Evolutionary conservation across 2,329 filamentous ascomycete genomes (phyloP).

Genomic region (Aspergillus uvarum): DNA sequence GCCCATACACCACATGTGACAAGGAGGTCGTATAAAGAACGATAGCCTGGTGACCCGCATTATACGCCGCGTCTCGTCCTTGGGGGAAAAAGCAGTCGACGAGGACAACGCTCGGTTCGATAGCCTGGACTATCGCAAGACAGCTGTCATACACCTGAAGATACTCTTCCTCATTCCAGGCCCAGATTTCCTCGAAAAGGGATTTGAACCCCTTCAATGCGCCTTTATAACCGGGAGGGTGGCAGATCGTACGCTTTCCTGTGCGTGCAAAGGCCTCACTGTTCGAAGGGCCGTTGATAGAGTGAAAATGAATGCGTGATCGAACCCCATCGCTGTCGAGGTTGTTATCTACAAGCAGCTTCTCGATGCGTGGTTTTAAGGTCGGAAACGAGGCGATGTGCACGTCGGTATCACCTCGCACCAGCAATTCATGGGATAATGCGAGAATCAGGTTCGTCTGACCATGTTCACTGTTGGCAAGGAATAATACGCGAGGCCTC

Average conservation of each 20-base stretch:
- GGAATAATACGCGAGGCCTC: neutral
- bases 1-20: neutral
- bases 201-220: conserved; percentile 1
- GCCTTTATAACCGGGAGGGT: neutral
- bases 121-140: neutral
- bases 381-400: neutral
- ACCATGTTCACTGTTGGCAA: conserved; percentile 1
- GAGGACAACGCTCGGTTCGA: neutral
- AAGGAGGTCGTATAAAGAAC: neutral
- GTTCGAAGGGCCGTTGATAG: neutral
- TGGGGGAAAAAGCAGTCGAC: conserved; percentile 3
- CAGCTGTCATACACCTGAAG: conserved; percentile 1
- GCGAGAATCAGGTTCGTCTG: conserved; percentile 1
- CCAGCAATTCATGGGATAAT: neutral
- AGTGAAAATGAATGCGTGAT: neutral
- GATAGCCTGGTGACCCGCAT: neutral
- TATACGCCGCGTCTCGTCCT: neutral
- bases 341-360: neutral
- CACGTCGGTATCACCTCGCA: conserved; percentile 1
- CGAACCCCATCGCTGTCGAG: neutral
- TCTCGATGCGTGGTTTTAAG: neutral
- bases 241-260: neutral
- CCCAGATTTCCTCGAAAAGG: conserved; percentile 1
- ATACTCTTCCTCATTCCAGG: conserved; percentile 1
- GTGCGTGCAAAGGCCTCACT: neutral